phyloP scores from a whole-genome alignment of 2,329 filamentous ascomycete species.

The Arthrocladium fulminans region DNA sequence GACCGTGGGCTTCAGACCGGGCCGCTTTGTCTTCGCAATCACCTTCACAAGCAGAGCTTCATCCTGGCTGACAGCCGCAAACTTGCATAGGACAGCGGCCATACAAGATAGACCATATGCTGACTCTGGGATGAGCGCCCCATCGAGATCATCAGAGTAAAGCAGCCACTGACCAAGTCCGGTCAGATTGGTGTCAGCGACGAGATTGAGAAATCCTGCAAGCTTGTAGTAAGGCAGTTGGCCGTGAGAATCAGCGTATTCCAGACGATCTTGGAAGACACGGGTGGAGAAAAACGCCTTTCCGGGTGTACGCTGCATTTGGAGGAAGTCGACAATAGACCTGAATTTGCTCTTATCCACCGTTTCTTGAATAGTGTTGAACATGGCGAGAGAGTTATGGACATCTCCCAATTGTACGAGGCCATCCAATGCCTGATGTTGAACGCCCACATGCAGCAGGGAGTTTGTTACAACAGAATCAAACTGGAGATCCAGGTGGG shows the following conservation, averaged over 20 bases:
- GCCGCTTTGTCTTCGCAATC: not conserved
- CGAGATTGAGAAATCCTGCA: slow-evolving; percentile 43
- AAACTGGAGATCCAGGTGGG: slow-evolving; percentile 8
- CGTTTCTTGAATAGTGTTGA: slow-evolving; percentile 25
- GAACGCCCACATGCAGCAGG: slow-evolving; percentile 23
- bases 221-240: slow-evolving; percentile 27
- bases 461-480: slow-evolving; percentile 15
- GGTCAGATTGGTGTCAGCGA: slow-evolving; percentile 38
- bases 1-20: slow-evolving; percentile 13
- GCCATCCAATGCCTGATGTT: slow-evolving; percentile 33
- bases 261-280: slow-evolving; percentile 9
- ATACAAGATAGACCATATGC: slow-evolving; percentile 41
- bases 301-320: slow-evolving; percentile 1
- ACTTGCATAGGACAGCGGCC: slow-evolving; percentile 46
- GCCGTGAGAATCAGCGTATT: slow-evolving; percentile 20
- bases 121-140: slow-evolving; percentile 40
- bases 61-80: slow-evolving; percentile 44
- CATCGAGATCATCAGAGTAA: slow-evolving; percentile 44
- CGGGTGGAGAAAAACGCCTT: slow-evolving; percentile 14
- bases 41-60: slow-evolving; percentile 22
- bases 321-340: slow-evolving; percentile 19
- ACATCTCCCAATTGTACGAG: slow-evolving; percentile 23
- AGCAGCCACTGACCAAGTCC: slow-evolving; percentile 48
- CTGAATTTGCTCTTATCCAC: slow-evolving; percentile 35
- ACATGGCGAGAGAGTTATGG: slow-evolving; percentile 15